Conservation (phyloP, 208 protist genomes). For the Leishmania lainsoni region DNA sequence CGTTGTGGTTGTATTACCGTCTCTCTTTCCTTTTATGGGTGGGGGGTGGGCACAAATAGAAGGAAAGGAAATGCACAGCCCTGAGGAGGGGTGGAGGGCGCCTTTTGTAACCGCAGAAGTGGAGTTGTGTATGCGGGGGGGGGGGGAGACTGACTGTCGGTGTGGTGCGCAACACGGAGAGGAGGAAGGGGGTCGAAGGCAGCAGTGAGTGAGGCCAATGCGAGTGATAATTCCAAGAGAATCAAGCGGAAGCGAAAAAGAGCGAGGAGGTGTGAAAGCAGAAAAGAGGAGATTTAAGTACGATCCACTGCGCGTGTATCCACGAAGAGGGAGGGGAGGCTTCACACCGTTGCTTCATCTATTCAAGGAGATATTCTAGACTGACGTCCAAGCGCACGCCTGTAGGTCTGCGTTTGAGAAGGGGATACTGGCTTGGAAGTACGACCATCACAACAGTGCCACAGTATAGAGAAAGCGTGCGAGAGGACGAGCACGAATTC, state of each 20-base stretch:
- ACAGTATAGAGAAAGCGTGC: background rate
- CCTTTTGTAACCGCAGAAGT: background rate
- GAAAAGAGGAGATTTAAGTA: background rate
- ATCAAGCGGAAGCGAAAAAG: background rate
- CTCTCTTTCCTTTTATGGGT: background rate
- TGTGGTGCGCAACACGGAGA: background rate
- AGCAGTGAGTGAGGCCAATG: background rate
- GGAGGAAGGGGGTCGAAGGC: background rate
- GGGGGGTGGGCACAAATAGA: background rate
- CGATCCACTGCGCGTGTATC: background rate
- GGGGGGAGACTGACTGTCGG: background rate
- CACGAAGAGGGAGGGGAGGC: background rate
- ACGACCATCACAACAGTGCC: background rate
- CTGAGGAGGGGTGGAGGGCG: no score
- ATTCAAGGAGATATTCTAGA: background rate
- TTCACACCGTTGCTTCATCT: background rate
- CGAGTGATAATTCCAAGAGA: background rate
- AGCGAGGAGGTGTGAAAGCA: background rate
- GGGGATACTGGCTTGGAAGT: background rate
- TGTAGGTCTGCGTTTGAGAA: background rate
- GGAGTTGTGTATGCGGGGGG: background rate
- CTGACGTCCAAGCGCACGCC: background rate
- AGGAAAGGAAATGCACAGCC: background rate
- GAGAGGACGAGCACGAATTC: no score
- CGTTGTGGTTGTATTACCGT: background rate